Evolutionary conservation across 176 grass and related monocot genomes (phyloP).

Genomic region (Oryza glumipatula): DNA sequence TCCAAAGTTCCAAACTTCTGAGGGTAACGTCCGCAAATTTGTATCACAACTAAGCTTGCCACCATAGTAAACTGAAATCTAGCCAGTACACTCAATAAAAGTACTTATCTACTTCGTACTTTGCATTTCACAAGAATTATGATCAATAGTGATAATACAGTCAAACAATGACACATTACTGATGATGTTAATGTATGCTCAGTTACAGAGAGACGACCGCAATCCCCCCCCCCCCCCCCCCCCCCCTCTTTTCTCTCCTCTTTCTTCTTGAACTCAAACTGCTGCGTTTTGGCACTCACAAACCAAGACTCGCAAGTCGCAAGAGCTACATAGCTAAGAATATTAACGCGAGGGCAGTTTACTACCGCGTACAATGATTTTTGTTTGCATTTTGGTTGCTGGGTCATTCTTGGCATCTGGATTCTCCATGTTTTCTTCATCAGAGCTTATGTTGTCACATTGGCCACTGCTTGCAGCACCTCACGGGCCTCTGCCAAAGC

Average conservation of each 20-base stretch:
- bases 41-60: no score
- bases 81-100: no score
- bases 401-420: constrained; percentile 36
- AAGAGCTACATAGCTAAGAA: no score
- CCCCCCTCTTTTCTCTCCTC: no score
- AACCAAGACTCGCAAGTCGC: no score
- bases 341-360: not conserved
- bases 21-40: no score
- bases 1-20: no score
- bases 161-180: not conserved
- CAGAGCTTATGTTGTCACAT: constrained; percentile 17
- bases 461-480: constrained; percentile 48
- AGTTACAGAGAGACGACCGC: not conserved
- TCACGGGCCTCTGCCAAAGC: constrained; percentile 51
- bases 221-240: no score
- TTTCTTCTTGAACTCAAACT: no score
- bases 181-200: not conserved
- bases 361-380: constrained; percentile 51
- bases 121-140: not conserved
- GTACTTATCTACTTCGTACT: no score
- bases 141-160: constrained; percentile 3
- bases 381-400: constrained; percentile 43
- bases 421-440: constrained; percentile 60
- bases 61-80: no score
- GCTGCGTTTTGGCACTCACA: no score